Conservation (phyloP, 2,329 filamentous ascomycete species). For the Pestalotiopsis sp. region DNA sequence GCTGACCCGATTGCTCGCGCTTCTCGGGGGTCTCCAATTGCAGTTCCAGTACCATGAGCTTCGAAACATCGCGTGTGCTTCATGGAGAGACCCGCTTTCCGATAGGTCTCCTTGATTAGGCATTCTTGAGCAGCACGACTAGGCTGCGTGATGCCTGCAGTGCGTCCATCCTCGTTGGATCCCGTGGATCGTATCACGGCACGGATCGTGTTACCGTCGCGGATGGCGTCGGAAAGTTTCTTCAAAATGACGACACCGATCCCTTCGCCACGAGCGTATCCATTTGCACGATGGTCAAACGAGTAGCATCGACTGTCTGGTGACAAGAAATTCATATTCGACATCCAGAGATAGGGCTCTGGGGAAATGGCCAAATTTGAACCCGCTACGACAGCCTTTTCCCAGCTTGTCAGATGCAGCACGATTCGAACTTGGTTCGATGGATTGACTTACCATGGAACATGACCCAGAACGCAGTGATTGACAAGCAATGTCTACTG, state of each 20-base stretch:
- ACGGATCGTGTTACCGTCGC: slow-evolving; percentile 34
- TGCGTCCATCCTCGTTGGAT: slow-evolving; percentile 23
- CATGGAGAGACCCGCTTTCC: neutral
- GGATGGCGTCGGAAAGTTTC: slow-evolving; percentile 44
- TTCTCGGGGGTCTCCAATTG: slow-evolving; percentile 40
- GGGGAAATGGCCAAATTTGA: slow-evolving; percentile 28
- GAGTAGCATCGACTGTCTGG: slow-evolving; percentile 29
- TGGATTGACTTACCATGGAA: neutral
- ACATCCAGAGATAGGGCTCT: slow-evolving; percentile 17
- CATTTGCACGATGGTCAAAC: slow-evolving; percentile 15
- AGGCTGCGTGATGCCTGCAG: slow-evolving; percentile 21
- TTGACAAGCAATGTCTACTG: slow-evolving; percentile 10
- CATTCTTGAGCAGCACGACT: slow-evolving; percentile 25
- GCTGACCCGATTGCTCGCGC: slow-evolving; percentile 28
- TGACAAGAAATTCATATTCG: slow-evolving; percentile 34
- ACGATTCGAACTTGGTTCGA: neutral
- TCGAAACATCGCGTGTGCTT: slow-evolving; percentile 24
- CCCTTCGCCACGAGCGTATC: slow-evolving; percentile 48
- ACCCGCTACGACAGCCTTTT: slow-evolving; percentile 30
- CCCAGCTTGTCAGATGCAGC: neutral
- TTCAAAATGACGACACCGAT: slow-evolving; percentile 52
- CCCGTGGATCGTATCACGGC: slow-evolving; percentile 30
- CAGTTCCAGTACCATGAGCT: slow-evolving; percentile 36
- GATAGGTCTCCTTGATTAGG: slow-evolving; percentile 30
- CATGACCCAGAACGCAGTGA: neutral